These are phyloP conservation scores for Solanum sejunctum DNA, from an alignment of 257 asterid genomes.

Conservation along the genomic window DNA sequence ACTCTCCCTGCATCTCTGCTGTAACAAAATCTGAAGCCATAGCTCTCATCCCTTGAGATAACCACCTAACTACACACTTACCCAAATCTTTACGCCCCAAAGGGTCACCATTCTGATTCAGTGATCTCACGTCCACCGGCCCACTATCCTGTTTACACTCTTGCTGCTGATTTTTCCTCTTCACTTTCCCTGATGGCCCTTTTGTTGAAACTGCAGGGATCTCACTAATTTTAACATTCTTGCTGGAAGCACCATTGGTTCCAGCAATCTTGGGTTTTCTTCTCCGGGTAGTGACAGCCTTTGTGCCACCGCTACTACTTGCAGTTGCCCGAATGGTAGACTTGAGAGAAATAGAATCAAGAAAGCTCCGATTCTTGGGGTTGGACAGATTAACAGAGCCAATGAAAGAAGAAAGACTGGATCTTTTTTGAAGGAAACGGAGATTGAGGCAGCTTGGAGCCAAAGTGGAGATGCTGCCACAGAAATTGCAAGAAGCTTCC, in stretches of 20 bases:
- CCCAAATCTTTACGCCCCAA: slow-evolving; percentile 77
- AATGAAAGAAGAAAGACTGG: neutral
- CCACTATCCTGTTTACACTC: neutral
- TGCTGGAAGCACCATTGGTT: neutral
- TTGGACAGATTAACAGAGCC: neutral
- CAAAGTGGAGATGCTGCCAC: neutral
- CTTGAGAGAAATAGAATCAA: neutral
- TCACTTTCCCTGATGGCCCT: neutral
- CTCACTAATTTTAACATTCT: neutral
- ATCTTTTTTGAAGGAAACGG: neutral
- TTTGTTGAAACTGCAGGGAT: neutral
- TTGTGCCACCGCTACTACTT: neutral
- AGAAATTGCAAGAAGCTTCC: neutral
- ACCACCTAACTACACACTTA: slow-evolving; percentile 68
- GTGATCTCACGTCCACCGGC: slow-evolving; percentile 19
- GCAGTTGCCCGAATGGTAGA: neutral
- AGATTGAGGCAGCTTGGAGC: neutral
- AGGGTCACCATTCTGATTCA: slow-evolving; percentile 70
- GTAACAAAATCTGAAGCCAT: slow-evolving; percentile 66
- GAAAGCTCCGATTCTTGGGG: neutral
- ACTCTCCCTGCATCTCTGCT: slow-evolving; percentile 73
- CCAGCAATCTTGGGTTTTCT: slow-evolving; percentile 17
- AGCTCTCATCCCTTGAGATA: slow-evolving; percentile 74
- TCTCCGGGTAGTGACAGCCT: slow-evolving; percentile 16
- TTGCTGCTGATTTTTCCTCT: neutral